Percentiles rank a stretch among this genome's conserved stretches.
phyloP scores from a whole-genome alignment of 2,329 filamentous ascomycete species.

The Fusarium tricinctum region DNA sequence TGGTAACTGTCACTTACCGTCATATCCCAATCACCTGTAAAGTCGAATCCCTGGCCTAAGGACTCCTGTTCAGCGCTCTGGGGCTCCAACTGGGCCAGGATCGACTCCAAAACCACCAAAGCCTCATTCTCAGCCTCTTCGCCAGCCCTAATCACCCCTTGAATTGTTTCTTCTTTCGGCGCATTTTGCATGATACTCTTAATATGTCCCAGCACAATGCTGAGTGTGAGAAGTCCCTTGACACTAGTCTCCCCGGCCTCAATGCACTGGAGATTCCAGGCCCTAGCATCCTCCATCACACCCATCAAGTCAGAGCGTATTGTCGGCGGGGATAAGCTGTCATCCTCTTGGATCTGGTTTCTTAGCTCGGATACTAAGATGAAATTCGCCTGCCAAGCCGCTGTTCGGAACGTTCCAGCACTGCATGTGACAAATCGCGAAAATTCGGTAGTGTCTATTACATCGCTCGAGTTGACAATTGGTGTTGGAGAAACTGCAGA shows the following conservation, averaged over 20 bases:
- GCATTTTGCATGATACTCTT: slow-evolving; percentile 57
- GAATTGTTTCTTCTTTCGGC: slow-evolving; percentile 52
- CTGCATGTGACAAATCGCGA: slow-evolving; percentile 56
- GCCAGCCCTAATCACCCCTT: slow-evolving; percentile 55
- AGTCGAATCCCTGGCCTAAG: slow-evolving; percentile 5
- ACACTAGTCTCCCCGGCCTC: slow-evolving; percentile 67
- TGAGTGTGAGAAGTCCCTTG: slow-evolving; percentile 64
- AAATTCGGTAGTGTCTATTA: slow-evolving; percentile 50
- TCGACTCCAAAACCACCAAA: slow-evolving; percentile 54
- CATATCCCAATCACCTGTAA: slow-evolving; percentile 47
- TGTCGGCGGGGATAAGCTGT: slow-evolving; percentile 53
- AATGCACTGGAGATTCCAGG: slow-evolving; percentile 59
- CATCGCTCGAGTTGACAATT: fast-evolving
- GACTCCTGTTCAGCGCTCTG: background rate
- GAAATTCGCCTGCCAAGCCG: slow-evolving; percentile 54
- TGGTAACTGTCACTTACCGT: slow-evolving; percentile 26
- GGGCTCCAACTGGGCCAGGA: slow-evolving; percentile 38
- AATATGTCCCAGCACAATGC: slow-evolving; percentile 55
- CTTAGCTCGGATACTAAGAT: slow-evolving; percentile 59
- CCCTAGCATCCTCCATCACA: slow-evolving; percentile 58
- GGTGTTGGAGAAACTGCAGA: slow-evolving; percentile 50
- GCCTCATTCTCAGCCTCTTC: slow-evolving; percentile 55
- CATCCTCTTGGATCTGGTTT: slow-evolving; percentile 58
- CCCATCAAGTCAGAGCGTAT: slow-evolving; percentile 59
- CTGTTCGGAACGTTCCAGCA: slow-evolving; percentile 58